Percentiles rank a stretch among this genome's conserved stretches.
These are phyloP conservation scores for Macaranga tanarius DNA, from an alignment of 441 rosid genomes.

Conservation along the genomic window DNA sequence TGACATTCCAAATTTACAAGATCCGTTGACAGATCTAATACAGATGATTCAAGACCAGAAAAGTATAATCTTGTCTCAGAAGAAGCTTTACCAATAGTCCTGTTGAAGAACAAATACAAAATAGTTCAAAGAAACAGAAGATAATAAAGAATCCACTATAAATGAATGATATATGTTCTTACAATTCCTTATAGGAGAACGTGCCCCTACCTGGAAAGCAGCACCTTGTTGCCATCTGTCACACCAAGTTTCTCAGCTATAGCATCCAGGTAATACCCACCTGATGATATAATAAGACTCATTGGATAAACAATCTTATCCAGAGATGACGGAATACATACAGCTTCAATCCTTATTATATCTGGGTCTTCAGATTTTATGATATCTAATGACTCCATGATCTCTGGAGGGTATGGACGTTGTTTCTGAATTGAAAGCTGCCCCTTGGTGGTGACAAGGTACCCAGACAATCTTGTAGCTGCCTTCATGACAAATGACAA, in stretches of 20 bases:
- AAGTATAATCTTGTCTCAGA: conserved; percentile 81
- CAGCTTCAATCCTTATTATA: conserved; percentile 36
- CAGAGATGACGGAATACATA: conserved; percentile 51
- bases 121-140: conserved; percentile 16
- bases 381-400: conserved; percentile 41
- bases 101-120: conserved; percentile 38
- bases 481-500: conserved; percentile 60
- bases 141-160: background rate
- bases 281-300: conserved; percentile 46
- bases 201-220: conserved; percentile 70
- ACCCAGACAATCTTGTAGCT: conserved; percentile 54
- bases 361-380: conserved; percentile 40
- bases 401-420: conserved; percentile 51
- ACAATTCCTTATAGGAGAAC: conserved; percentile 1
- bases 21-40: conserved; percentile 42
- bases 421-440: conserved; percentile 54
- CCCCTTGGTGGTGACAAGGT: conserved; percentile 43
- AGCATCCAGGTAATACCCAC: conserved; percentile 66
- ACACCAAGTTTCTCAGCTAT: conserved; percentile 68
- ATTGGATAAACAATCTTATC: conserved; percentile 47
- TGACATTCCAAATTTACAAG: conserved; percentile 31
- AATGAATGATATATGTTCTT: background rate
- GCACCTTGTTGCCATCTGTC: conserved; percentile 56
- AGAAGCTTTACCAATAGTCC: conserved; percentile 82
- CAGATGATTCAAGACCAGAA: conserved; percentile 48